phyloP scores from a whole-genome alignment of 2,329 filamentous ascomycete species.

The Geoglossum cookeanum region DNA sequence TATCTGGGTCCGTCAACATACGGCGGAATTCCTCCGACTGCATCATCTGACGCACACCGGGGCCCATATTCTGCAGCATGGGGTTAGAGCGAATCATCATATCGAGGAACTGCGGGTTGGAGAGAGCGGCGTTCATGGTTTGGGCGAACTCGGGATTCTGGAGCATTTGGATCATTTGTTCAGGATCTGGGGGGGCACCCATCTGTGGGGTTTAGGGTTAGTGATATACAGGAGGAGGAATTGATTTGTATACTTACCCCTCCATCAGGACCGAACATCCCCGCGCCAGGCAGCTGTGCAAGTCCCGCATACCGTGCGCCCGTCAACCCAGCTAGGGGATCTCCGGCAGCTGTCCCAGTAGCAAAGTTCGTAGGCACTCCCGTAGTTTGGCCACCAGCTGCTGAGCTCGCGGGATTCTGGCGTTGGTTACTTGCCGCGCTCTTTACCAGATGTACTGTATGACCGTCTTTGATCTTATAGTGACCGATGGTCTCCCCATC shows the following conservation, averaged over 20 bases:
- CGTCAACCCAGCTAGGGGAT: constrained; percentile 75
- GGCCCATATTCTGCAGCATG: constrained; percentile 50
- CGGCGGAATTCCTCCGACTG: constrained; percentile 73
- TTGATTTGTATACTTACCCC: constrained; percentile 43
- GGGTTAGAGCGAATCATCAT: constrained; percentile 90
- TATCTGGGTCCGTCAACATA: constrained; percentile 83
- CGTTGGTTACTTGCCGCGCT: constrained; percentile 74
- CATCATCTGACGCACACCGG: constrained; percentile 65
- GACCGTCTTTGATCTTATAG: constrained; percentile 91
- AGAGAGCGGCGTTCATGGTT: constrained; percentile 83
- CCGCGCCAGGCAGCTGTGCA: constrained; percentile 67
- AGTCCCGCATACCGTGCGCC: constrained; percentile 88
- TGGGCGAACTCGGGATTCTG: constrained; percentile 73
- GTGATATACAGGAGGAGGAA: not conserved
- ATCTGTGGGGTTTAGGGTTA: constrained; percentile 36
- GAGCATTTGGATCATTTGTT: constrained; percentile 68
- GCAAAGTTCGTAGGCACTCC: constrained; percentile 61
- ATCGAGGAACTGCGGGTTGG: constrained; percentile 86
- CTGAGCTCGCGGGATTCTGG: constrained; percentile 34
- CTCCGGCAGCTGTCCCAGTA: constrained; percentile 59
- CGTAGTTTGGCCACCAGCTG: constrained; percentile 25
- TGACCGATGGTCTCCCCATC: constrained; percentile 68
- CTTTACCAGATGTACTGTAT: constrained; percentile 93
- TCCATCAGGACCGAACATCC: constrained; percentile 84
- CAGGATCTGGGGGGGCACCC: constrained; percentile 67